Evolutionary conservation across 352 stramenopile species (phyloP), one percentile per base, ranked within the genome.

Genomic region (Pythium myriotylum): DNA sequence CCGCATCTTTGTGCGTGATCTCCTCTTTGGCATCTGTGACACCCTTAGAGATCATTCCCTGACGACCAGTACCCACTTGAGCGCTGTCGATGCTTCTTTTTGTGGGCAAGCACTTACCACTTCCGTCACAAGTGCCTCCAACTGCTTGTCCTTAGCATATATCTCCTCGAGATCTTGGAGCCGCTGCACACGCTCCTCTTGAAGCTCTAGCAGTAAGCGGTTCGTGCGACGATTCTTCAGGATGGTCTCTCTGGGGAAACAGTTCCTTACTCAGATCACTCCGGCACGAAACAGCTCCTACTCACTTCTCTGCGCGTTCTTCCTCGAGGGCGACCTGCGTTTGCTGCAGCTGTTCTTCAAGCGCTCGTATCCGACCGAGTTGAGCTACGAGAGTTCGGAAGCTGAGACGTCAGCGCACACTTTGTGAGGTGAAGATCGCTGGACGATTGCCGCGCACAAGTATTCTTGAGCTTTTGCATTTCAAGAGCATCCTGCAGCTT

Each of bases 391-490:
- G 37, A 50, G 19, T 48, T 24, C 14, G 23, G n/a, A 32, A 10
- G 5, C 35, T 22, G 48, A 19, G 14, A 39, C 4, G 33, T 22
- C 20, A 39, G 20, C 33, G 23, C 8, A 33, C 13, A 35, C 17
- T 10, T 7, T 16, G 19, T 35, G 13, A 22, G 6, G 1, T 33
- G 24, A 24, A 1, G 45, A 27, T 5, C 14, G 26, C 16, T 51
- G 22, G 1, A 10, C 29, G 5, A 35, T 10, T 35, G 5, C 29
- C 5, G 5, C 73, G 45, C 58, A 90, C 82, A 92, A 12, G 67
- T 89, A 56, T 89, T 92, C 69, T 90, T 92, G 55, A 92, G 79
- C 55, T 92, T 90, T 49, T 92, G 82, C 58, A 90, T 70, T 59
- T 89, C 82, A 20, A 92, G 58, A 20, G 80, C 80, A 76, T 92